Conservation (phyloP, 2,329 filamentous ascomycete species). For the Diplodia scrobiculata region DNA sequence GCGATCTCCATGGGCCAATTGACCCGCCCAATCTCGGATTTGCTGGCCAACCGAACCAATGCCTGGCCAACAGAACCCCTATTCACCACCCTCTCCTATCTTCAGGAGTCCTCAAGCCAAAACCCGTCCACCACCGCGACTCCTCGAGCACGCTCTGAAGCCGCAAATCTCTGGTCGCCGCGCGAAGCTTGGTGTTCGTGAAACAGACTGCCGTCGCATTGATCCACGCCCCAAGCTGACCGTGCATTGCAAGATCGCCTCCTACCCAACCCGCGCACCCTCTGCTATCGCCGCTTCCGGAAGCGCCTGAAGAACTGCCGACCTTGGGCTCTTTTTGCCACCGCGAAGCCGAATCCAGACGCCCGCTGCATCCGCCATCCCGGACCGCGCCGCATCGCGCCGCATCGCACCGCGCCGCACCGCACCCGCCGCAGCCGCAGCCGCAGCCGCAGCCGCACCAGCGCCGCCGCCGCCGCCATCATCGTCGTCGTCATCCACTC, state of each 20-base stretch:
- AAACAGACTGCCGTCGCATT: slow-evolving; percentile 11
- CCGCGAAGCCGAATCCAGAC: background rate
- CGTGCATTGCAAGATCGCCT: slow-evolving; percentile 19
- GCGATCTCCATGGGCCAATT: slow-evolving; percentile 18
- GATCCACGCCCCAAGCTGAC: slow-evolving; percentile 14
- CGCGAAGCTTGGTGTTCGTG: slow-evolving; percentile 7
- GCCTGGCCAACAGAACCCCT: slow-evolving; percentile 12
- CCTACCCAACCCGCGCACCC: slow-evolving; percentile 2
- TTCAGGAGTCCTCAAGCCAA: slow-evolving; percentile 7
- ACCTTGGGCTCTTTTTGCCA: background rate
- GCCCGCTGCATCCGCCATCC: background rate
- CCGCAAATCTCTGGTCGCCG: background rate
- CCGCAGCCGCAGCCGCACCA: background rate
- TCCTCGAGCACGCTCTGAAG: background rate
- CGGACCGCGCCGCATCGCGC: background rate
- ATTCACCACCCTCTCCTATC: slow-evolving; percentile 23
- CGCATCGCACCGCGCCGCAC: no score
- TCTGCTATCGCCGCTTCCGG: slow-evolving; percentile 14
- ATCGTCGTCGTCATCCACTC: no score
- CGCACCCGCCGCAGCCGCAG: background rate
- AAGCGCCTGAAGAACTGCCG: background rate
- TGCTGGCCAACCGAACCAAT: slow-evolving; percentile 23
- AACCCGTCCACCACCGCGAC: slow-evolving; percentile 5
- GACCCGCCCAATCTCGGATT: slow-evolving; percentile 25
- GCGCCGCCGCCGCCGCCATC: no score